These are phyloP conservation scores for Allodekkera sacchari DNA, from an alignment of 805 yeast genomes.

Conservation along the genomic window DNA sequence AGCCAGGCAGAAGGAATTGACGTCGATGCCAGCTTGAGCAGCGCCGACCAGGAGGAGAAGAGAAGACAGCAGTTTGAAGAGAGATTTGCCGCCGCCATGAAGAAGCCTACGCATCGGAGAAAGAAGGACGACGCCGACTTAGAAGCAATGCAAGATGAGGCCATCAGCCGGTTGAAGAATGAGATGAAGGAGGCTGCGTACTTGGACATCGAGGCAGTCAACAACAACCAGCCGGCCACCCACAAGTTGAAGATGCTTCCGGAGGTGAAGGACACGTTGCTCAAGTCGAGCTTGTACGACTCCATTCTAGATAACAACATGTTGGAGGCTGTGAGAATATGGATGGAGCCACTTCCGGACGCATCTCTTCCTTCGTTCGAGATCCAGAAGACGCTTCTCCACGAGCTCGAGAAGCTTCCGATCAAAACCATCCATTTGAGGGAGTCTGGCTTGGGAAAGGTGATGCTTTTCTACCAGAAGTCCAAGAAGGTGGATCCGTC, in stretches of 20 bases:
- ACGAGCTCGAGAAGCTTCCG: slow-evolving; percentile 68
- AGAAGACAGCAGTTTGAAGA: slow-evolving; percentile 76
- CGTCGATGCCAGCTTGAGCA: too few relatives aligned
- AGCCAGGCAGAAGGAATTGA: too few relatives aligned
- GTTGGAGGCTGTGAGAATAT: slow-evolving; percentile 85
- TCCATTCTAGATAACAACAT: slow-evolving; percentile 90
- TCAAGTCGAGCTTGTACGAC: slow-evolving; percentile 81
- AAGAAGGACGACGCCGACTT: slow-evolving; percentile 85
- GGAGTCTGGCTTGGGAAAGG: slow-evolving; percentile 91
- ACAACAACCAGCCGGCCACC: slow-evolving; percentile 61
- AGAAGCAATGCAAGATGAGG: slow-evolving; percentile 92
- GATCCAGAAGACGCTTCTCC: slow-evolving; percentile 81
- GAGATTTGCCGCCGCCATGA: slow-evolving; percentile 68
- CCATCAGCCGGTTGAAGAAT: slow-evolving; percentile 70
- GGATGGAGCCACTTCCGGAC: slow-evolving; percentile 98
- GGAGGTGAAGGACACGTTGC: slow-evolving; percentile 65
- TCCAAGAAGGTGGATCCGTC: slow-evolving; percentile 82
- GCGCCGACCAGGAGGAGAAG: too few relatives aligned
- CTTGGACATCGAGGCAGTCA: slow-evolving; percentile 50
- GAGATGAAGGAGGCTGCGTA: slow-evolving; percentile 86
- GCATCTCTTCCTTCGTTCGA: slow-evolving; percentile 96
- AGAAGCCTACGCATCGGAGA: slow-evolving; percentile 50
- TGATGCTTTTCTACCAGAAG: slow-evolving; percentile 86
- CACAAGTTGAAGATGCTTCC: slow-evolving; percentile 73
- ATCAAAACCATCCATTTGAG: slow-evolving; percentile 92